Percentiles rank a stretch among this genome's conserved stretches.
Evolutionary conservation across 2,329 filamentous ascomycete species (phyloP).

Genomic region (Chrysosphaeria jannelii): DNA sequence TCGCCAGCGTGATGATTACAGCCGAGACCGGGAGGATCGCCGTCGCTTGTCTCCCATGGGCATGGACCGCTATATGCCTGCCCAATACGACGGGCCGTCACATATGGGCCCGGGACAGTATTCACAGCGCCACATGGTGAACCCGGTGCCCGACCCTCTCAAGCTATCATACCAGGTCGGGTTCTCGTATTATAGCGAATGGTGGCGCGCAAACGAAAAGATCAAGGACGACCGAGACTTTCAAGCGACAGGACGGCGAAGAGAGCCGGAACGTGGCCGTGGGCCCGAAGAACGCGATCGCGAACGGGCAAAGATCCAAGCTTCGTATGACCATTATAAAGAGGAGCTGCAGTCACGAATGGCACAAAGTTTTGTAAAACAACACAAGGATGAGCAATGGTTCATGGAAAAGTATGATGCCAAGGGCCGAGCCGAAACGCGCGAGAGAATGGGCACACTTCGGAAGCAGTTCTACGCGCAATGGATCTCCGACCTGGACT

Average conservation of each 20-base stretch:
- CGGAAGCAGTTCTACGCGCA: slow-evolving; percentile 51
- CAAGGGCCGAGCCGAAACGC: slow-evolving; percentile 47
- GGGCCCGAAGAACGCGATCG: slow-evolving; percentile 51
- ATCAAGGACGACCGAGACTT: slow-evolving; percentile 60
- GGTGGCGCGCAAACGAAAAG: slow-evolving; percentile 59
- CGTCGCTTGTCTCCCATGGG: slow-evolving; percentile 35
- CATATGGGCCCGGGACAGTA: slow-evolving; percentile 33
- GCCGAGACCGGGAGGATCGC: slow-evolving; percentile 22
- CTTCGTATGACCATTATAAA: slow-evolving; percentile 34
- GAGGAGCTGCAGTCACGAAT: slow-evolving; percentile 44
- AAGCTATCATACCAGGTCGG: slow-evolving; percentile 52
- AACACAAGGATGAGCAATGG: slow-evolving; percentile 92
- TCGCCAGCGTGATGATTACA: slow-evolving; percentile 37
- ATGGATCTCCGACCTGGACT: slow-evolving; percentile 69
- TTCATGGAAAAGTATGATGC: slow-evolving; percentile 85
- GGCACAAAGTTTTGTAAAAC: slow-evolving; percentile 66
- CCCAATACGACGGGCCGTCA: slow-evolving; percentile 35
- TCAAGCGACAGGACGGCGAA: slow-evolving; percentile 33
- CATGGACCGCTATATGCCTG: slow-evolving; percentile 65
- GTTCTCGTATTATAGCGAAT: slow-evolving; percentile 64
- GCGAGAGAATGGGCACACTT: slow-evolving; percentile 47
- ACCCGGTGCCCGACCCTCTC: slow-evolving; percentile 42
- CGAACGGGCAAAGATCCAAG: slow-evolving; percentile 50
- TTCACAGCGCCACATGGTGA: slow-evolving; percentile 18
- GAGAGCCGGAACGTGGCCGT: slow-evolving; percentile 30